Evolutionary conservation across 208 protist genomes (phyloP), one percentile per base, ranked within the genome.

Genomic region (Crithidia acanthocephali): DNA sequence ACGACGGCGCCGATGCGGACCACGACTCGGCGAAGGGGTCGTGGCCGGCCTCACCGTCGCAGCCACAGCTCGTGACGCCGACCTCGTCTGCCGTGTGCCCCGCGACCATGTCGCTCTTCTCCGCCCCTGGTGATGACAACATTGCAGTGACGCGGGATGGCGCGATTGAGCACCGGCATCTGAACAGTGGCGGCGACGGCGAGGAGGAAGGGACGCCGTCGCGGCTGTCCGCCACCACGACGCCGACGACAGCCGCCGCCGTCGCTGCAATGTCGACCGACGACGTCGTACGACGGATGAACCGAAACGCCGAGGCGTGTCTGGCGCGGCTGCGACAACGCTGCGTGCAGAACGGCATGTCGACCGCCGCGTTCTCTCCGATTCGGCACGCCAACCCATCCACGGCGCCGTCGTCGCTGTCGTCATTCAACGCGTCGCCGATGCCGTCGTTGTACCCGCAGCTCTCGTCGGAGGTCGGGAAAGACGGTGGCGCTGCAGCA

Each of bases 321-420:
- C 16, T 75, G 1, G 68, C 35, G 53, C 55, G 66, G 44, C 61
- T 80, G 58, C 66, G 64, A 57, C 63, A 72, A 59, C 52, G 67
- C 30, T 72, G 72, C 32, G 66, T 60, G 22, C 42, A 37, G 32
- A 65, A 45, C 25, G 67, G 59, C 18, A 60, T 66, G 30, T 51
- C 68, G 15, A 47, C 63, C 1, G 22, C 30, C 13, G 44, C 27
- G 25, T 50, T 56, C 22, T n/a, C 30, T 1, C 2, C 25, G 0
- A 3, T 56, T 1, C 23, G 51, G 18, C 30, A 13, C 0, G 15
- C 47, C 27, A 63, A 30, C 47, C 7, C 37, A 7, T 44, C 55
- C 2, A 8, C 9, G 1, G 6, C 28, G 55, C 2, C 1, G n/a
- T 60, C 55, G 2, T 25, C 55, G 20, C 33, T 44, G 2, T 16